Conservation (phyloP, 495 filamentous ascomycete species). For the Talaromyces adpressus region DNA sequence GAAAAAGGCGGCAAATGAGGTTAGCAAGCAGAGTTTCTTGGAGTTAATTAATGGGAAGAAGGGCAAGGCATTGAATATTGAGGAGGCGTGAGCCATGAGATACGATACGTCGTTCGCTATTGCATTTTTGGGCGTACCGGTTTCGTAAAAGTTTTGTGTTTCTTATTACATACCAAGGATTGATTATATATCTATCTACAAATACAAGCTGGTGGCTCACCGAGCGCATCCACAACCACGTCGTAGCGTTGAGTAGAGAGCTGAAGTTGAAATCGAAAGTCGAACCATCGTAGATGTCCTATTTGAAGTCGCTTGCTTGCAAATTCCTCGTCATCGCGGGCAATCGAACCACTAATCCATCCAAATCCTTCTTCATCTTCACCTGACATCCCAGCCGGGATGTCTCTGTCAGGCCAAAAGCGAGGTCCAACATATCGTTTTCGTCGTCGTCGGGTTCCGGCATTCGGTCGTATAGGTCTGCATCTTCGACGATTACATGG, state of each 20-base stretch:
- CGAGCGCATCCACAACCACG: not conserved
- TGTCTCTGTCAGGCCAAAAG: slow-evolving; percentile 93
- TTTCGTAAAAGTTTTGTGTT: not conserved
- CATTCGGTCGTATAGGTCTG: slow-evolving; percentile 84
- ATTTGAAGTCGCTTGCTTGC: slow-evolving; percentile 83
- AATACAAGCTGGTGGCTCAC: not conserved
- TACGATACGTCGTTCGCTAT: not conserved
- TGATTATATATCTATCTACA: slow-evolving; percentile 2
- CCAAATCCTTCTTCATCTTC: slow-evolving; percentile 78
- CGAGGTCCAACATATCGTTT: slow-evolving; percentile 97
- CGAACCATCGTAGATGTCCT: slow-evolving; percentile 22
- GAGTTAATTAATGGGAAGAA: slow-evolving; percentile 69
- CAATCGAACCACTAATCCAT: slow-evolving; percentile 76
- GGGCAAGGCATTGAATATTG: slow-evolving; percentile 40
- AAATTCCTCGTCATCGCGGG: slow-evolving; percentile 93
- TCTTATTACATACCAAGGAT: not conserved
- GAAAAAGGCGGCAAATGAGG: slow-evolving; percentile 82
- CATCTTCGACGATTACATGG: slow-evolving; percentile 85
- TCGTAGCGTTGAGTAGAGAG: slow-evolving; percentile 9
- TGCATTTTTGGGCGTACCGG: not conserved
- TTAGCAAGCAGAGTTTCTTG: slow-evolving; percentile 93
- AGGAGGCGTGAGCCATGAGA: slow-evolving; percentile 33
- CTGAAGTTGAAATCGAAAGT: not conserved
- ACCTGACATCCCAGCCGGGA: slow-evolving; percentile 95
- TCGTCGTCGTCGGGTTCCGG: slow-evolving; percentile 92